phyloP scores from a whole-genome alignment of 164 flowering plant species.

The Aristolochia fimbriata region DNA sequence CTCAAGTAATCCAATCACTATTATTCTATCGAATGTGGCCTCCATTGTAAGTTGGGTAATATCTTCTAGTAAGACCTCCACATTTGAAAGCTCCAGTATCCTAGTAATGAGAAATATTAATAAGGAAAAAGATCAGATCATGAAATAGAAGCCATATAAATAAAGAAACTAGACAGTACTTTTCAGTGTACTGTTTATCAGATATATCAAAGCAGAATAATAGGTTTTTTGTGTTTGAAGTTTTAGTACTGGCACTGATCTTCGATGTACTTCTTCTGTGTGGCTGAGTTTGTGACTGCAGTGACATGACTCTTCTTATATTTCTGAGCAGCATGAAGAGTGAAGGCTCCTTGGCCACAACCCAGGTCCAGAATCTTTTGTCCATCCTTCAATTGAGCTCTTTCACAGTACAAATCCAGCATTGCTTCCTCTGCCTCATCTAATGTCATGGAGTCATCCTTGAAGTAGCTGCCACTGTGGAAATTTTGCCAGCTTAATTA shows the following conservation, averaged over 20 bases:
- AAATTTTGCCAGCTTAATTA: no score
- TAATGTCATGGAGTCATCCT: not conserved
- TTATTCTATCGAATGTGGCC: conserved; percentile 61
- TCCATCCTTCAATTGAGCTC: not conserved
- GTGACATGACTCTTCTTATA: not conserved
- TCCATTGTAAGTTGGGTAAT: conserved; percentile 77
- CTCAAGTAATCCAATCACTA: conserved; percentile 92
- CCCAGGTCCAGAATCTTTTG: not conserved
- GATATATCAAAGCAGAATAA: not conserved
- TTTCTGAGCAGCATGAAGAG: conserved; percentile 2
- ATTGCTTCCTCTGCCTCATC: conserved; percentile 4
- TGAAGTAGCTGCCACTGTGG: not conserved
- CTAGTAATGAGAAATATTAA: conserved; percentile 21
- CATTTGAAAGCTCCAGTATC: conserved; percentile 51
- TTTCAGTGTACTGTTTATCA: no score
- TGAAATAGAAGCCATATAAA: no score
- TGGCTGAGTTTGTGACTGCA: not conserved
- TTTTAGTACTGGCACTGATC: not conserved
- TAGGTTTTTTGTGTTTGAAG: not conserved
- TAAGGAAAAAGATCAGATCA: not conserved
- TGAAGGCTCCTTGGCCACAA: not conserved
- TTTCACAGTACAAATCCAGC: conserved; percentile 5
- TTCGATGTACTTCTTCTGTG: not conserved
- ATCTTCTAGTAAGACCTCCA: conserved; percentile 73
- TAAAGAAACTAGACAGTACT: no score